Conservation (phyloP, 176 grass and related monocot genomes). For the Paspalum notatum region DNA sequence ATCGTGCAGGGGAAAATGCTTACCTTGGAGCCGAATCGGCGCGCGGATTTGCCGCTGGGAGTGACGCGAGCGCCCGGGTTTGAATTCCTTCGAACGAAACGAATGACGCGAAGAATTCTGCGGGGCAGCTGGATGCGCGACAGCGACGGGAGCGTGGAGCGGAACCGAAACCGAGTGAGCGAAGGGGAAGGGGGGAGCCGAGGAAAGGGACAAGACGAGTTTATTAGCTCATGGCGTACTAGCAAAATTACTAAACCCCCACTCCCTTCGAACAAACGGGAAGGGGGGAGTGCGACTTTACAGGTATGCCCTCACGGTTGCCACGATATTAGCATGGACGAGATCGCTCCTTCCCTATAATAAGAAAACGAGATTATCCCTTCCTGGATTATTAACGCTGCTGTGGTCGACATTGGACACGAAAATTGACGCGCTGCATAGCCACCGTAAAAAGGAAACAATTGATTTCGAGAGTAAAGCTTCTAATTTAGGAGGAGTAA, state of each 20-base stretch:
- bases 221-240: slow-evolving; percentile 22
- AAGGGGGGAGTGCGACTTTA: slow-evolving; percentile 1
- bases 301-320: not conserved
- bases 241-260: slow-evolving; percentile 25
- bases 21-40: slow-evolving; percentile 37
- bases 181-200: not conserved
- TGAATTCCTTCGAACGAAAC: slow-evolving; percentile 22
- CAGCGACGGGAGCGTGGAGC: slow-evolving; percentile 35
- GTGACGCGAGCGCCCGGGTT: slow-evolving; percentile 32
- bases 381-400: no score
- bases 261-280: slow-evolving; percentile 36
- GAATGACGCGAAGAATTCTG: slow-evolving; percentile 10
- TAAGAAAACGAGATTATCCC: not conserved
- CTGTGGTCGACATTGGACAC: not conserved
- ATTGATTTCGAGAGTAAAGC: slow-evolving; percentile 10
- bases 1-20: slow-evolving; percentile 9
- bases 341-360: not conserved
- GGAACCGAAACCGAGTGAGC: not conserved
- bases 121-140: slow-evolving; percentile 23
- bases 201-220: slow-evolving; percentile 40
- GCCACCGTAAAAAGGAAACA: slow-evolving; percentile 1
- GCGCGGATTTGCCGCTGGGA: slow-evolving; percentile 8
- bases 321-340: not conserved
- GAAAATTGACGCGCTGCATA: not conserved
- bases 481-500: not conserved